These are phyloP conservation scores for Crassisporium funariophilum DNA, from an alignment of 768 basidiomycete species.

Conservation along the genomic window DNA sequence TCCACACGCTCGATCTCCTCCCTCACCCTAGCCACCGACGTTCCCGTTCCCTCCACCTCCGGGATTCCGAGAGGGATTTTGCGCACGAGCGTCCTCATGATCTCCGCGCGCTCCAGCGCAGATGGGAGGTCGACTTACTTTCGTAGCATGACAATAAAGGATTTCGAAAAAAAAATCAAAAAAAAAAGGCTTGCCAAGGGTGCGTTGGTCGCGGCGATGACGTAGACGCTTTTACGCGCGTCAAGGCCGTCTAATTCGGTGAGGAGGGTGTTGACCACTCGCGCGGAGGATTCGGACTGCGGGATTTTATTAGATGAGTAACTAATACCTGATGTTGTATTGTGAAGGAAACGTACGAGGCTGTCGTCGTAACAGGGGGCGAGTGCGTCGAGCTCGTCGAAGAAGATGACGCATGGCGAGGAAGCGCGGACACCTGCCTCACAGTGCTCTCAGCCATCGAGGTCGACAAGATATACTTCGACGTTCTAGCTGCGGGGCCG, in stretches of 20 bases:
- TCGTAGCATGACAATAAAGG: too few species aligned
- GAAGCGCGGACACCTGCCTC: constrained; percentile 94
- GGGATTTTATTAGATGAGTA: neutral
- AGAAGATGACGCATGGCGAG: constrained; percentile 93
- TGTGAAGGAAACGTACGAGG: constrained; percentile 73
- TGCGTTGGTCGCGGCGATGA: constrained; percentile 92
- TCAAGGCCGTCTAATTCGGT: constrained; percentile 95
- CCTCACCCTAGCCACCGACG: too few species aligned
- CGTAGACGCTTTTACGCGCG: constrained; percentile 82
- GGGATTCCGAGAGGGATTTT: constrained; percentile 68
- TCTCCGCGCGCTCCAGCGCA: constrained; percentile 76
- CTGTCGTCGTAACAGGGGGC: constrained; percentile 90
- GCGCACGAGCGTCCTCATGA: constrained; percentile 73
- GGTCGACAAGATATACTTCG: too few species aligned
- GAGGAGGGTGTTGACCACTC: constrained; percentile 91
- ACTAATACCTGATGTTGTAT: constrained; percentile 2
- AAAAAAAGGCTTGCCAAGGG: constrained; percentile 95
- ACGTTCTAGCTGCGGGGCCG: too few species aligned
- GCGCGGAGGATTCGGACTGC: constrained; percentile 89
- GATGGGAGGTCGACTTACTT: constrained; percentile 89
- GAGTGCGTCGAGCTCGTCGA: constrained; percentile 91
- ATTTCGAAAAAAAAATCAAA: too few species aligned
- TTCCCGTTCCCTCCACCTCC: too few species aligned
- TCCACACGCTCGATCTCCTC: constrained; percentile 44
- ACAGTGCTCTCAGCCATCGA: too few species aligned